Percentiles rank a stretch among this genome's conserved stretches.
Conservation (phyloP, 2,329 filamentous ascomycete genomes). For the Ustulina deusta region DNA sequence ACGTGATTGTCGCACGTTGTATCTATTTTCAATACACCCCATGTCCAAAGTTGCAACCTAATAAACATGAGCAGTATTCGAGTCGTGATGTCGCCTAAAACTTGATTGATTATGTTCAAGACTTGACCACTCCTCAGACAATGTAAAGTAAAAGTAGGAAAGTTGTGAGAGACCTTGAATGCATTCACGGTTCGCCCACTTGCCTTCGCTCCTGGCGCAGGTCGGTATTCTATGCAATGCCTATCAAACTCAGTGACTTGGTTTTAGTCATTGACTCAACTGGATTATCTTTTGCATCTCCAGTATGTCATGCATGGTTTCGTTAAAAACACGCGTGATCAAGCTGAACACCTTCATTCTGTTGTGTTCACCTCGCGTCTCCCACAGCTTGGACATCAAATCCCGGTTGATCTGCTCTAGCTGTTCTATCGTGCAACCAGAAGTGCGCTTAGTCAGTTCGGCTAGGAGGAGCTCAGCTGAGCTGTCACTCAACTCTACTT, state of each 20-base stretch:
- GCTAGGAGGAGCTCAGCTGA: constrained; percentile 70
- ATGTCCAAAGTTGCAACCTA: constrained; percentile 11
- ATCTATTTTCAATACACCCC: constrained; percentile 18
- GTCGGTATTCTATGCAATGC: not conserved
- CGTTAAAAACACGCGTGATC: constrained; percentile 79
- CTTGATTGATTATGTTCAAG: constrained; percentile 1
- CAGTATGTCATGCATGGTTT: constrained; percentile 76
- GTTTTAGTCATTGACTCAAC: constrained; percentile 54
- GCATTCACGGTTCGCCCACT: not conserved
- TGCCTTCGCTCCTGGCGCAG: constrained; percentile 12
- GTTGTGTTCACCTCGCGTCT: constrained; percentile 82
- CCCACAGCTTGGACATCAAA: constrained; percentile 93
- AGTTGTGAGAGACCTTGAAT: not conserved
- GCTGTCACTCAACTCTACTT: constrained; percentile 59
- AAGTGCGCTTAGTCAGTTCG: constrained; percentile 74
- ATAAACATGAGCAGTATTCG: constrained; percentile 1
- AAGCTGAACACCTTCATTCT: constrained; percentile 76
- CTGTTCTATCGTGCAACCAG: constrained; percentile 89
- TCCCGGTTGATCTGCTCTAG: constrained; percentile 92
- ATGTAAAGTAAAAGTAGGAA: constrained; percentile 18
- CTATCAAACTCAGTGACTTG: not conserved
- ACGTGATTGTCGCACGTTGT: constrained; percentile 21
- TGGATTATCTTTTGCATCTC: constrained; percentile 59
- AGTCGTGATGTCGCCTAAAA: constrained; percentile 3
- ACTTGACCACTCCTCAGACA: constrained; percentile 2